Conservation (phyloP, 805 yeast genomes). For the Soucietia sequanensis region DNA sequence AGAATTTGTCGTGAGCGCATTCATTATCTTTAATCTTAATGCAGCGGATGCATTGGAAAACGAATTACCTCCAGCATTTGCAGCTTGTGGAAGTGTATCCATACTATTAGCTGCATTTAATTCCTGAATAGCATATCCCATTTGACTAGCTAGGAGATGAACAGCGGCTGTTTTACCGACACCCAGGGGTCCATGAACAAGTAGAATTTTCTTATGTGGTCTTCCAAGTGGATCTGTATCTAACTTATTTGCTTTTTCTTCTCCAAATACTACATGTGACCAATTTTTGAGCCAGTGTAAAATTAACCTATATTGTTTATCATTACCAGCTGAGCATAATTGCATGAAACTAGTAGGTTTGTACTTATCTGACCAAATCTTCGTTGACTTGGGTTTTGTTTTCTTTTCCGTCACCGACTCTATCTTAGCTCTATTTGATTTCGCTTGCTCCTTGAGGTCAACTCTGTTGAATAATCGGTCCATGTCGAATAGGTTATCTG, state of each 20-base stretch:
- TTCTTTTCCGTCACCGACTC: conserved; percentile 1
- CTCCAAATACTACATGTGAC: conserved; percentile 32
- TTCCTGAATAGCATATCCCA: conserved; percentile 79
- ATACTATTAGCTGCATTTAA: conserved; percentile 67
- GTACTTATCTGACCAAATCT: conserved; percentile 42
- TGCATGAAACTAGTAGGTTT: conserved; percentile 33
- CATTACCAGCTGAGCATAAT: conserved; percentile 46
- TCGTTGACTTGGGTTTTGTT: conserved; percentile 4
- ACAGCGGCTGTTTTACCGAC: conserved; percentile 89
- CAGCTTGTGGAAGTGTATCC: conserved; percentile 32
- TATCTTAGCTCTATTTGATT: conserved; percentile 12
- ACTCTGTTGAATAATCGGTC: conserved; percentile 16
- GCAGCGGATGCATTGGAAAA: conserved; percentile 25
- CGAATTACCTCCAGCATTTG: conserved; percentile 45
- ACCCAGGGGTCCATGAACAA: conserved; percentile 92
- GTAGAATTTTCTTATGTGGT: conserved; percentile 54
- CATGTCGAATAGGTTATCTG: conserved; percentile 3
- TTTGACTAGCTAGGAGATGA: conserved; percentile 77
- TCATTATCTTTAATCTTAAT: conserved; percentile 37
- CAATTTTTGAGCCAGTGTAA: conserved; percentile 43
- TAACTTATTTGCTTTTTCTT: conserved; percentile 10
- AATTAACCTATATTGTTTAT: conserved; percentile 35
- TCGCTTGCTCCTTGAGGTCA: conserved; percentile 13
- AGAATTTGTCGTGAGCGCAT: conserved; percentile 58
- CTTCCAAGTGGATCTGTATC: conserved; percentile 31